phyloP scores from a whole-genome alignment of 148 eudicot species.

The Dysphania ambrosioides region DNA sequence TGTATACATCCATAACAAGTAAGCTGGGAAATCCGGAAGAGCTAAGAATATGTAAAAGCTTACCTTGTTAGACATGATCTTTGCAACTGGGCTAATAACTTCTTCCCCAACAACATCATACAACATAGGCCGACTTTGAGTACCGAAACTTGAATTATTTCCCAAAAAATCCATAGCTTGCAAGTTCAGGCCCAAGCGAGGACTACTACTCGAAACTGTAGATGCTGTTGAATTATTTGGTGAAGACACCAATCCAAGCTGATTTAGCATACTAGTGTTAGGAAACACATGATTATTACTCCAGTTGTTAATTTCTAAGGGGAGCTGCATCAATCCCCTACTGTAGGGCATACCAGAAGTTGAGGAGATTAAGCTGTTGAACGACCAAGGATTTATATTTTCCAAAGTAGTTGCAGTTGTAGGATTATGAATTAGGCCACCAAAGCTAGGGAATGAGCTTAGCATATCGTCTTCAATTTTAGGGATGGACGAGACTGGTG shows the following conservation, averaged over 20 bases:
- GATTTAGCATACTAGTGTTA: constrained; percentile 24
- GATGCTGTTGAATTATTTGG: constrained; percentile 29
- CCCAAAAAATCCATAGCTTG: constrained; percentile 39
- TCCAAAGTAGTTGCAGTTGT: constrained; percentile 3
- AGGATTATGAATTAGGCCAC: constrained; percentile 18
- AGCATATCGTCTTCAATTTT: constrained; percentile 36
- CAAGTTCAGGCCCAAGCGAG: constrained; percentile 31
- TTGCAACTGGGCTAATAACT: constrained; percentile 23
- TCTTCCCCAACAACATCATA: constrained; percentile 25
- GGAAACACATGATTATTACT: constrained; percentile 15
- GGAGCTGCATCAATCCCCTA: constrained; percentile 19
- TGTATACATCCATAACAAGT: neutral
- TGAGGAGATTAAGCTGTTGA: constrained; percentile 15
- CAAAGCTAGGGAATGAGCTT: constrained; percentile 30
- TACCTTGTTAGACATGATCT: constrained; percentile 26
- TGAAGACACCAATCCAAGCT: constrained; percentile 25
- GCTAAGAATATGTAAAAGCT: neutral
- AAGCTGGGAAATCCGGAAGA: neutral
- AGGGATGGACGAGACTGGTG: constrained; percentile 19
- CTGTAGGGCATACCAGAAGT: neutral
- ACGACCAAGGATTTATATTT: constrained; percentile 17
- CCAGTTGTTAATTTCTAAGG: constrained; percentile 12
- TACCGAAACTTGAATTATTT: constrained; percentile 16
- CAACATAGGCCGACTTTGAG: neutral
- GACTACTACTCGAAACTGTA: constrained; percentile 28